Conservation (phyloP, 352 stramenopile genomes). For the Globisporangium orthogonon region DNA sequence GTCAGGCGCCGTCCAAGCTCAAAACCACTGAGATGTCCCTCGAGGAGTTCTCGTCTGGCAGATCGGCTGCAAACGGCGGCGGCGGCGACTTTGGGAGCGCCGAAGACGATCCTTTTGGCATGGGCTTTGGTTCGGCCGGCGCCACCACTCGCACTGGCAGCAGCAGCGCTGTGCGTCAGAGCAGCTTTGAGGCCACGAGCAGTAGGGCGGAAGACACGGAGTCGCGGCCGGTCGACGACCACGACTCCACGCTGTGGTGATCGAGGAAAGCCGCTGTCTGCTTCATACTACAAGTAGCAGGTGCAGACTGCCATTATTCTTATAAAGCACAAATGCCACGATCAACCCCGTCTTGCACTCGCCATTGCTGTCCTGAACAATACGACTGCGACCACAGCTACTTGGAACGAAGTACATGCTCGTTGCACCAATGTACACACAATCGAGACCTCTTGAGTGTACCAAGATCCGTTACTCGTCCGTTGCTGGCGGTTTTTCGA, state of each 20-base stretch:
- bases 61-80: conserved; percentile 12
- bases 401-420: no score
- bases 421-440: no score
- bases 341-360: no score
- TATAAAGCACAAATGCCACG: no score
- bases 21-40: conserved; percentile 19
- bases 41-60: conserved; percentile 46
- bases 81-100: conserved; percentile 13
- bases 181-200: not conserved
- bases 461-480: no score
- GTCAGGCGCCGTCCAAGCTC: conserved; percentile 1
- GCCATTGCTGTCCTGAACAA: no score
- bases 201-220: conserved; percentile 1
- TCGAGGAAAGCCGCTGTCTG: not conserved
- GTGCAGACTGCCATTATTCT: no score
- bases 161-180: not conserved
- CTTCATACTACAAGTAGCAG: no score
- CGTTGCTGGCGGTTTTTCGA: no score
- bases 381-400: no score
- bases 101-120: not conserved
- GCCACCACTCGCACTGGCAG: not conserved
- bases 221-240: conserved; percentile 12
- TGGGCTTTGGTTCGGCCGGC: conserved; percentile 9
- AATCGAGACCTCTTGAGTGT: no score
- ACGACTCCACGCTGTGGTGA: conserved; percentile 20